Evolutionary conservation across 129 eudicot genomes (phyloP).

Genomic region (Deinandra increscens): DNA sequence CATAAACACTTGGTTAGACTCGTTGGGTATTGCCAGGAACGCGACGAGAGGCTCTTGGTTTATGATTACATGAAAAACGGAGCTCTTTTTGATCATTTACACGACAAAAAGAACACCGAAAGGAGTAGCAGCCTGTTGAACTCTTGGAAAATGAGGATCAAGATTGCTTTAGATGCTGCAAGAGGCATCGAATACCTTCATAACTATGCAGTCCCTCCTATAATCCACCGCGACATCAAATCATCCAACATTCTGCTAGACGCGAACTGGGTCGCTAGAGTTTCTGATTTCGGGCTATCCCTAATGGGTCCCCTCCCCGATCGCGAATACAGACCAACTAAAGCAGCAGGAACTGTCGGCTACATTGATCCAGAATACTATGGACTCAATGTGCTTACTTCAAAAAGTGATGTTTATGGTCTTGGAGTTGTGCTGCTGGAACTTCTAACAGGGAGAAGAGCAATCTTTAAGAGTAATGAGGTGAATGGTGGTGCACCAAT

Average conservation of each 20-base stretch:
- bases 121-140: constrained; percentile 32
- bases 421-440: constrained; percentile 58
- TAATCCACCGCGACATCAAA: constrained; percentile 59
- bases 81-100: constrained; percentile 48
- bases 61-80: constrained; percentile 64
- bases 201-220: constrained; percentile 63
- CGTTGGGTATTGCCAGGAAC: constrained; percentile 52
- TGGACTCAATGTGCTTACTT: constrained; percentile 45
- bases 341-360: constrained; percentile 57
- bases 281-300: constrained; percentile 61
- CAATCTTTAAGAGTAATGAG: constrained; percentile 45
- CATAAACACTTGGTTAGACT: constrained; percentile 63
- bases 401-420: constrained; percentile 64
- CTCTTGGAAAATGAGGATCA: constrained; percentile 55
- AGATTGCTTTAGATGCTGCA: constrained; percentile 55
- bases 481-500: constrained; percentile 37
- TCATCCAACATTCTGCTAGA: constrained; percentile 59
- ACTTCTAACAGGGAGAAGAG: constrained; percentile 49
- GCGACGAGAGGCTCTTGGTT: constrained; percentile 45
- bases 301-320: constrained; percentile 43
- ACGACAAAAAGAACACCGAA: constrained; percentile 23
- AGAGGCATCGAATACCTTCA: constrained; percentile 62
- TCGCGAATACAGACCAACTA: constrained; percentile 36
- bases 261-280: constrained; percentile 45
- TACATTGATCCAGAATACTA: constrained; percentile 66